Evolutionary conservation across 768 basidiomycete species (phyloP), one percentile per base, ranked within the genome.

Genomic region (Fomitopsis pulvina): DNA sequence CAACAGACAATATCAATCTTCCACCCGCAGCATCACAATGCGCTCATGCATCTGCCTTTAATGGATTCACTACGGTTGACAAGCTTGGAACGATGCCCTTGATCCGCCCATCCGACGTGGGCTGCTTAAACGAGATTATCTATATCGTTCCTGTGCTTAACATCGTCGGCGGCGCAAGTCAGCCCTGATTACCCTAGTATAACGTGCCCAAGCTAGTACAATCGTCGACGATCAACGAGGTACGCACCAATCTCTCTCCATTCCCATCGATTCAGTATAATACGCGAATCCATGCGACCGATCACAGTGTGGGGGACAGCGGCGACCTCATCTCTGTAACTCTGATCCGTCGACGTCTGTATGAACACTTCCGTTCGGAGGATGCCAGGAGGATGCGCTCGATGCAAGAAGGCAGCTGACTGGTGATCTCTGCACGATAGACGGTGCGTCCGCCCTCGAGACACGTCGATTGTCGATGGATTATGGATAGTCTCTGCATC

Each of bases 401-500:
- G n/a, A n/a, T n/a, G n/a, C n/a, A n/a, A n/a, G n/a, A n/a, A n/a
- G 25, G 41, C 6, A 20, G 3, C 24, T 44, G 18, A 44, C 41
- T 26, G 26, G 25, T 44, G 43, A 44, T 44, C 43, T 27, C 25
- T 28, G n/a, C 7, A 14, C 22, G 43, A 44, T 44, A 44, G 43
- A 22, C 16, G 39, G 18, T n/a, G n/a, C n/a, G 9, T 20, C 32
- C n/a, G 18, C 43, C 43, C 25, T 18, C 9, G 43, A 18, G 14
- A 14, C n/a, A 8, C 22, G 24, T 27, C 26, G 43, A 44, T 44
- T 44, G 24, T 27, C 43, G 43, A 44, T 44, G 43, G 43, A 44
- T n/a, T n/a, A n/a, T 37, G 34, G 16, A 16, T 14, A 6, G 34
- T 18, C 34, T 18, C n/a, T n/a, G n/a, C n/a, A n/a, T n/a, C n/a